phyloP scores from a whole-genome alignment of 2,329 filamentous ascomycete genomes.

The Ascomycota sp. region DNA sequence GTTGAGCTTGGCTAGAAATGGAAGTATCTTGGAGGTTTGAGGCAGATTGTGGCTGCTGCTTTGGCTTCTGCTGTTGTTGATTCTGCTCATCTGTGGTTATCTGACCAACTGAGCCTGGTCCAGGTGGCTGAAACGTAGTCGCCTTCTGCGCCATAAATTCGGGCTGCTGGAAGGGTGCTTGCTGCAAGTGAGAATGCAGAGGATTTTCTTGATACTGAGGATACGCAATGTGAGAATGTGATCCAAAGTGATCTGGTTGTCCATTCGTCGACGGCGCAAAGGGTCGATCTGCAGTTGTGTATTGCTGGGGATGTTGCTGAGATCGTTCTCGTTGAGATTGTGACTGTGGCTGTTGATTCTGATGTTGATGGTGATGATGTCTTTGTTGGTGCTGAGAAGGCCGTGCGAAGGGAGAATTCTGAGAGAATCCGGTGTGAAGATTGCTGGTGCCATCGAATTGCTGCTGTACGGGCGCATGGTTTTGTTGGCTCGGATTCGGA shows the following conservation, averaged over 20 bases:
- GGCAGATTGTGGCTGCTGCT: slow-evolving; percentile 6
- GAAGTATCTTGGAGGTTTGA: slow-evolving; percentile 6
- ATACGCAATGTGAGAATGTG: slow-evolving; percentile 2
- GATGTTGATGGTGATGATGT: slow-evolving; percentile 3
- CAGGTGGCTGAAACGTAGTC: slow-evolving; percentile 6
- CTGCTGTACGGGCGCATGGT: slow-evolving; percentile 14
- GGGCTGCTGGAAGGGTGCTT: slow-evolving; percentile 3
- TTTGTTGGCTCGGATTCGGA: slow-evolving; percentile 11
- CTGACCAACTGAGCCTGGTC: background rate
- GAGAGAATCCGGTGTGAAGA: slow-evolving; percentile 9
- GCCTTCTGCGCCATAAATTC: slow-evolving; percentile 5
- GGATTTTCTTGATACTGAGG: slow-evolving; percentile 3
- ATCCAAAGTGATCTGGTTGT: slow-evolving; percentile 5
- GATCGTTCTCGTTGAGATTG: slow-evolving; percentile 6
- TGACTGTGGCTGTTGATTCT: too few relatives aligned
- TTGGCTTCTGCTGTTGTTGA: slow-evolving; percentile 6
- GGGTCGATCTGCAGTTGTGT: slow-evolving; percentile 5
- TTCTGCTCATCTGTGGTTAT: slow-evolving; percentile 2
- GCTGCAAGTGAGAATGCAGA: slow-evolving; percentile 1
- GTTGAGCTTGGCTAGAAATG: slow-evolving; percentile 1
- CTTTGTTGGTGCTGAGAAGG: slow-evolving; percentile 12
- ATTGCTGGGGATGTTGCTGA: slow-evolving; percentile 5
- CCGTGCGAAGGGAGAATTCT: slow-evolving; percentile 8
- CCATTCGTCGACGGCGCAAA: slow-evolving; percentile 9
- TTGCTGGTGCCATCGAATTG: slow-evolving; percentile 7